Percentiles rank a stretch among this genome's conserved stretches.
Evolutionary conservation across 192 early-diverging fungal genomes (phyloP).

Genomic region (Coemansia sp.): DNA sequence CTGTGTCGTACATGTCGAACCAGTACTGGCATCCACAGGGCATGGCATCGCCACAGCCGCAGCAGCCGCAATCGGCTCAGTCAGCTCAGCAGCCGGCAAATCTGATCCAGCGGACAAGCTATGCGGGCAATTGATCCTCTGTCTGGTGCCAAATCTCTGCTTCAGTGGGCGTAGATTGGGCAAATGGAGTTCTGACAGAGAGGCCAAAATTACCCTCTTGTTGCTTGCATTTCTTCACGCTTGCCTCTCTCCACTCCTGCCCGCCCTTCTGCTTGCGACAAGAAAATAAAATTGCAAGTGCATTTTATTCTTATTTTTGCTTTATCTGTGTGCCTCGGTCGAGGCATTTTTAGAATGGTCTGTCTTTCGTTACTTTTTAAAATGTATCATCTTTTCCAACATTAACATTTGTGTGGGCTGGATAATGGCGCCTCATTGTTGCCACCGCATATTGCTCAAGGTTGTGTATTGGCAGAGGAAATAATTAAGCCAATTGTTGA

Average conservation of each 20-base stretch:
- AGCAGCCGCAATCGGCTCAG: slow-evolving; percentile 19
- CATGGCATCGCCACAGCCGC: slow-evolving; percentile 37
- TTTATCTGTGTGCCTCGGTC: background rate
- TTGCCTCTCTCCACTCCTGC: background rate
- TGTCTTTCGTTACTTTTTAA: slow-evolving; percentile 1
- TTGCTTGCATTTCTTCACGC: background rate
- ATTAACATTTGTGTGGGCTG: background rate
- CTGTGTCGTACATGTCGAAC: slow-evolving; percentile 41
- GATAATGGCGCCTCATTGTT: background rate
- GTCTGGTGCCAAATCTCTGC: background rate
- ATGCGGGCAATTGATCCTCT: slow-evolving; percentile 17
- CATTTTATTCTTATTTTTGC: slow-evolving; percentile 14
- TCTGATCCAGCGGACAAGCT: slow-evolving; percentile 45
- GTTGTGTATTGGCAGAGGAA: too few species aligned
- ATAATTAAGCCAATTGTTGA: background rate
- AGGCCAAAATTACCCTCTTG: background rate
- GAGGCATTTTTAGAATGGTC: slow-evolving; percentile 10
- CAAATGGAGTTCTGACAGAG: background rate
- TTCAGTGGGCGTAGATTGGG: background rate
- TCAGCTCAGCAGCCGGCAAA: slow-evolving; percentile 18
- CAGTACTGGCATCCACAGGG: slow-evolving; percentile 39
- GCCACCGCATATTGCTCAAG: background rate
- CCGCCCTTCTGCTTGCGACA: slow-evolving; percentile 1
- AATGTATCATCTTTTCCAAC: slow-evolving; percentile 12
- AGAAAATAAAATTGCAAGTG: slow-evolving; percentile 10